Percentiles rank a stretch among this genome's conserved stretches.
Conservation (phyloP, 371 early-diverging fungal genomes). For the Mortierella sp. region DNA sequence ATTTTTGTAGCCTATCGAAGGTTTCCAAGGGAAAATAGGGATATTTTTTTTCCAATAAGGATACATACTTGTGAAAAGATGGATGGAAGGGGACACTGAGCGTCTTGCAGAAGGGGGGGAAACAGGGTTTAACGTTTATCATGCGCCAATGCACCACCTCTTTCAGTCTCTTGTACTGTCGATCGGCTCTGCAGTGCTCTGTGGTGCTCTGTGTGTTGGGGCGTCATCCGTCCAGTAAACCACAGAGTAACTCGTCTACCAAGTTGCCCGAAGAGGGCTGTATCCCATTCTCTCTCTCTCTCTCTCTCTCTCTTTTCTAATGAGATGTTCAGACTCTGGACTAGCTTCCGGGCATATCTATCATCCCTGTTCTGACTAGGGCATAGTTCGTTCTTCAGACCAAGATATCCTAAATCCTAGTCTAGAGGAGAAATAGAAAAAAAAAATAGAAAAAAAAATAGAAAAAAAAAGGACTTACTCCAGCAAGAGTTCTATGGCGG, state of each 20-base stretch:
- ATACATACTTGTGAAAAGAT: not conserved
- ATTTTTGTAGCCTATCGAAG: not conserved
- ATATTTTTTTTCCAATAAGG: not conserved
- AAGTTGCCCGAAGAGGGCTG: too few species aligned
- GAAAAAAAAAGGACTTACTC: slow-evolving; percentile 19
- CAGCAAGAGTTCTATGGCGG: slow-evolving; percentile 38
- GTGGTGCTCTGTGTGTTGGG: not conserved
- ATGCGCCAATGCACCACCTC: too few species aligned
- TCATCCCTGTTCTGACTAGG: not conserved
- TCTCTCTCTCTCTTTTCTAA: not conserved
- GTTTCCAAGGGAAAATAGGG: not conserved
- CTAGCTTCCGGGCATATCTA: not conserved
- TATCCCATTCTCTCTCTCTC: too few species aligned
- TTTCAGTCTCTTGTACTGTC: too few species aligned
- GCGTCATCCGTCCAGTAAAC: not conserved
- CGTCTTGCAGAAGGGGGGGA: too few species aligned
- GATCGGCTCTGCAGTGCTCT: not conserved
- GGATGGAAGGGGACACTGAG: too few species aligned
- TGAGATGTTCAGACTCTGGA: not conserved
- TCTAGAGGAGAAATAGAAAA: too few species aligned
- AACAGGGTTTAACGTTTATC: too few species aligned
- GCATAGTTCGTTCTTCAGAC: too few species aligned
- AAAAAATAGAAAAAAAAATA: too few species aligned
- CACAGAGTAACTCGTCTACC: too few species aligned
- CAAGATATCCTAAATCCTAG: too few species aligned